Conservation (phyloP, 306 rosid species). For the Medicago arabica region DNA sequence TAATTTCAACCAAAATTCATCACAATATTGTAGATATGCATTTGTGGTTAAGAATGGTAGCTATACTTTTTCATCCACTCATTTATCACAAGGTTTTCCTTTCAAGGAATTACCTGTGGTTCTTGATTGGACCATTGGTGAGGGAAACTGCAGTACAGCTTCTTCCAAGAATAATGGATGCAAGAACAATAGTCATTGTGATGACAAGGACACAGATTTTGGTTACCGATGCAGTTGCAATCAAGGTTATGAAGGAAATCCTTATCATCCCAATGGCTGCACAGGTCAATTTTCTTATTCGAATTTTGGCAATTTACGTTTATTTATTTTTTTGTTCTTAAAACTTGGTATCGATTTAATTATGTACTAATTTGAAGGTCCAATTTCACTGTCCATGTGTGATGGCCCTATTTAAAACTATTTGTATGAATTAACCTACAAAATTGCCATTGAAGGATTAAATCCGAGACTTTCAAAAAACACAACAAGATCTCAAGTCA, state of each 20-base stretch:
- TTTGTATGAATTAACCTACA: too few relatives aligned
- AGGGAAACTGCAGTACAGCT: not conserved
- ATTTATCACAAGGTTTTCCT: constrained; percentile 3
- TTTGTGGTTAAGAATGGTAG: not conserved
- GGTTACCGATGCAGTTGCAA: constrained; percentile 4
- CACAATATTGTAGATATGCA: not conserved
- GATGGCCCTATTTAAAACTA: too few relatives aligned
- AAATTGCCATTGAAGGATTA: too few relatives aligned
- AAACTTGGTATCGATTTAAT: too few relatives aligned
- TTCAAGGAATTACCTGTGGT: not conserved
- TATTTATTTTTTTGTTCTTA: too few relatives aligned
- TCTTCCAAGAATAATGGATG: not conserved
- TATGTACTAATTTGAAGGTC: too few relatives aligned
- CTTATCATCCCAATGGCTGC: not conserved
- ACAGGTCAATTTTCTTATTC: not conserved
- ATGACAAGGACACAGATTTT: not conserved
- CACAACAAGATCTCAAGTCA: too few relatives aligned
- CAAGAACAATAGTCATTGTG: not conserved
- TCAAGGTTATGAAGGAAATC: not conserved
- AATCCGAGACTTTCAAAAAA: too few relatives aligned
- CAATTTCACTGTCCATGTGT: too few relatives aligned
- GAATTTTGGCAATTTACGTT: too few relatives aligned
- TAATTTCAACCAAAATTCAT: not conserved
- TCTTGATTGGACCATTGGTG: not conserved
- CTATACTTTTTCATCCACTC: not conserved